These are phyloP conservation scores for Viola pubescens DNA, from an alignment of 441 rosid genomes.

Conservation along the genomic window DNA sequence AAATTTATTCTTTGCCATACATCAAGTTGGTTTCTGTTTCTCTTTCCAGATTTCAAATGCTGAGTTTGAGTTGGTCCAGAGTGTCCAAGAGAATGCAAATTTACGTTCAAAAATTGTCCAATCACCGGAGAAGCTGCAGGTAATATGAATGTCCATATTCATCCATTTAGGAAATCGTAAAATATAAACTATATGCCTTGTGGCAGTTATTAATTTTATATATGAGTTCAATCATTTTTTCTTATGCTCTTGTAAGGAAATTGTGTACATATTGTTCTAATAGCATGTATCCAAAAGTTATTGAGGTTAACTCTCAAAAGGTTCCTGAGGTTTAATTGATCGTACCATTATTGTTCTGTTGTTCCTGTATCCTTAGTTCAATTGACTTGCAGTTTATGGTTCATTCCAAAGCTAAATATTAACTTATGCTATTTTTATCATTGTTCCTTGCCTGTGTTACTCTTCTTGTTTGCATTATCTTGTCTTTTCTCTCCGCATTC, in stretches of 20 bases:
- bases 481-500: not conserved
- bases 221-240: too few species aligned
- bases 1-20: too few species aligned
- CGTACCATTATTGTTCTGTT: too few species aligned
- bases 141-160: constrained; percentile 13
- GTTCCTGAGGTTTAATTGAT: too few species aligned
- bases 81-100: constrained; percentile 75
- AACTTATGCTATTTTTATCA: not conserved
- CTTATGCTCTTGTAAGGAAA: too few species aligned
- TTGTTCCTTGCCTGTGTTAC: not conserved
- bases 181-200: not conserved
- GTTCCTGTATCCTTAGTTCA: too few species aligned
- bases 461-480: not conserved
- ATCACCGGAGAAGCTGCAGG: constrained; percentile 94
- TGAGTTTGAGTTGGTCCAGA: constrained; percentile 69
- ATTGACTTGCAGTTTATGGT: too few species aligned
- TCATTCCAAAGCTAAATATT: too few species aligned
- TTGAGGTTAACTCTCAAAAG: too few species aligned
- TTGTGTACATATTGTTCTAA: too few species aligned
- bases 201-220: too few species aligned
- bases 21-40: constrained; percentile 6
- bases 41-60: constrained; percentile 59
- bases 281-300: too few species aligned
- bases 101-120: constrained; percentile 78
- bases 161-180: not conserved